A percentile compares a stretch with the other conserved stretches of the same genome.
Conservation (phyloP, 116 monocot genomes). For the Posidonia oceanica region DNA sequence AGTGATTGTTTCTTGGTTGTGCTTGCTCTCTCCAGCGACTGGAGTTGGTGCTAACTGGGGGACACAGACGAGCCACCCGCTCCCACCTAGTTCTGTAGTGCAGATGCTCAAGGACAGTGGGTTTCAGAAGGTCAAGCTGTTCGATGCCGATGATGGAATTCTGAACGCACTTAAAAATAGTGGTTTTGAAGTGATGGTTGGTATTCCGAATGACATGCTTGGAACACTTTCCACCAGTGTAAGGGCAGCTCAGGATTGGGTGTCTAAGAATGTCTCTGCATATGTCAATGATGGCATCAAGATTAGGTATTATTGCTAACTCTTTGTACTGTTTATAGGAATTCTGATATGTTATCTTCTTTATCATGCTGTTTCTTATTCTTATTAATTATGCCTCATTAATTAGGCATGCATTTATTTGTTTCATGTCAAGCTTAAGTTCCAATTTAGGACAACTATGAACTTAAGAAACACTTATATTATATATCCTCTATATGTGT, state of each 20-base stretch:
- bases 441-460: no score
- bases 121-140: constrained; percentile 52
- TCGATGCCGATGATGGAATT: constrained; percentile 42
- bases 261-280: constrained; percentile 38
- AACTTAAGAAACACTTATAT: no score
- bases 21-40: constrained; percentile 12
- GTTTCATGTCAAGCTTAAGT: no score
- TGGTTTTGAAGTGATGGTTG: constrained; percentile 61
- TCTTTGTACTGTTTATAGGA: background rate
- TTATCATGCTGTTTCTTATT: no score
- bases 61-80: constrained; percentile 53
- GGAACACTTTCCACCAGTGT: constrained; percentile 16
- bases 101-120: constrained; percentile 49
- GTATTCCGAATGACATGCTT: constrained; percentile 60
- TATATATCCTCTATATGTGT: no score
- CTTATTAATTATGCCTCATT: no score
- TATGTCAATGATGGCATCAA: constrained; percentile 34
- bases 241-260: constrained; percentile 39
- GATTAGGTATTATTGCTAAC: constrained; percentile 9
- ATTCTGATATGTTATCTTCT: no score
- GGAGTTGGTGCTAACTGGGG: constrained; percentile 63
- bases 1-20: constrained; percentile 13
- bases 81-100: constrained; percentile 29
- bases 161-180: constrained; percentile 33
- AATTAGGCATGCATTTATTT: no score